These are phyloP conservation scores for Neurospora crassa DNA, from an alignment of 2,329 filamentous ascomycete species.

Conservation along the genomic window DNA sequence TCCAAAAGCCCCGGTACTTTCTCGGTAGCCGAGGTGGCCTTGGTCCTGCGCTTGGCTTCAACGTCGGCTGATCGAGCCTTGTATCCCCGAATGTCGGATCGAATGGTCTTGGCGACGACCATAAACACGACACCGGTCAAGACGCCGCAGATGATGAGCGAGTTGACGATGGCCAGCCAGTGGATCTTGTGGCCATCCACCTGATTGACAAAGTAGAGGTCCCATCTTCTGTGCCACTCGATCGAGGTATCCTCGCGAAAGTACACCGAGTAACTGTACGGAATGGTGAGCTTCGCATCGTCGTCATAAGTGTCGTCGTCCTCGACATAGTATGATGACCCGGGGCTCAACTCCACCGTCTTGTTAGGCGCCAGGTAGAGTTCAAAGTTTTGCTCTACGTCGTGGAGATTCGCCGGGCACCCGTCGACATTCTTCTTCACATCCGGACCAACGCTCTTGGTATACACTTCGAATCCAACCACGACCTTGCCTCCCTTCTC, in stretches of 20 bases:
- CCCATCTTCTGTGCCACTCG: conserved; percentile 80
- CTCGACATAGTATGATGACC: conserved; percentile 50
- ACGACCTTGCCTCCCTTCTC: conserved; percentile 67
- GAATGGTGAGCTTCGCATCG: conserved; percentile 58
- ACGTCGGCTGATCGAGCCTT: conserved; percentile 58
- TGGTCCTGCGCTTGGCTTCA: conserved; percentile 47
- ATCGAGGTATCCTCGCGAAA: conserved; percentile 73
- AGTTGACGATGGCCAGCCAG: conserved; percentile 84
- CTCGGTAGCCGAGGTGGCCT: conserved; percentile 35
- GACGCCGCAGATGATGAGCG: conserved; percentile 70
- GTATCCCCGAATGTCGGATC: conserved; percentile 67
- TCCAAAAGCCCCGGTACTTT: conserved; percentile 53
- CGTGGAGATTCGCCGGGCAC: conserved; percentile 58
- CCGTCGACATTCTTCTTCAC: conserved; percentile 52
- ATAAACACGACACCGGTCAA: conserved; percentile 72
- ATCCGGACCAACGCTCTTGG: conserved; percentile 64
- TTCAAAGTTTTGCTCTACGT: conserved; percentile 55
- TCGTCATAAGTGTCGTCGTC: conserved; percentile 45
- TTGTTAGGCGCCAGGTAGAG: conserved; percentile 57
- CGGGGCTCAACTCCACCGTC: conserved; percentile 40
- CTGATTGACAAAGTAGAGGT: conserved; percentile 82
- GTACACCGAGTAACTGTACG: conserved; percentile 84
- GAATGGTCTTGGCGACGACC: conserved; percentile 69
- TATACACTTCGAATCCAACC: conserved; percentile 83
- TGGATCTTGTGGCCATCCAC: conserved; percentile 74